phyloP scores from a whole-genome alignment of 148 eudicot genomes.

The Silene uniflora region DNA sequence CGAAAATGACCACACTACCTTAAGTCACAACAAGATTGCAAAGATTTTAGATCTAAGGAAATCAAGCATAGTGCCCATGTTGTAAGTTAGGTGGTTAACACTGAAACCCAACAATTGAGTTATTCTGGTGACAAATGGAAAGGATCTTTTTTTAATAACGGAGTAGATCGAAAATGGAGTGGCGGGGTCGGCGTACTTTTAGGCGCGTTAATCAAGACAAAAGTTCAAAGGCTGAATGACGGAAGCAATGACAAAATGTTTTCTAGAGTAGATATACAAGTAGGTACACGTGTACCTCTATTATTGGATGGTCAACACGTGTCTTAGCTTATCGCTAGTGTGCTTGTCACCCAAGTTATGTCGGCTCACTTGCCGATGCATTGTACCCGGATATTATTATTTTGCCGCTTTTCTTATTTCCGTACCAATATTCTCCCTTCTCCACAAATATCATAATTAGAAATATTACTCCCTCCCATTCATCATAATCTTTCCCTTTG shows the following conservation, averaged over 20 bases:
- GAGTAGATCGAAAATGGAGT: background rate
- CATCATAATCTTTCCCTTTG: too few relatives aligned
- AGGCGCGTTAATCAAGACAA: background rate
- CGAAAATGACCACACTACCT: too few relatives aligned
- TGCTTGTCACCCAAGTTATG: conserved; percentile 37
- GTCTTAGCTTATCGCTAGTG: conserved; percentile 33
- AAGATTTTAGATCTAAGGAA: too few relatives aligned
- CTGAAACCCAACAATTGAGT: too few relatives aligned
- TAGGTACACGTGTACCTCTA: conserved; percentile 6
- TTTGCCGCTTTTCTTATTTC: background rate
- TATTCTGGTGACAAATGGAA: background rate
- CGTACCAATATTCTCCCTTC: background rate
- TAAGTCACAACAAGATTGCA: too few relatives aligned
- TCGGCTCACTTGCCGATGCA: conserved; percentile 27
- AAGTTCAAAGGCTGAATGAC: conserved; percentile 12
- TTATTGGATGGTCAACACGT: conserved; percentile 32
- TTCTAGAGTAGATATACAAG: background rate
- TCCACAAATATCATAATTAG: too few relatives aligned
- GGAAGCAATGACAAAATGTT: conserved; percentile 31
- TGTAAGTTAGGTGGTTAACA: too few relatives aligned
- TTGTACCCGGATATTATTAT: background rate
- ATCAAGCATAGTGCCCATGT: too few relatives aligned
- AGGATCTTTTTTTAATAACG: background rate
- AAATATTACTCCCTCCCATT: too few relatives aligned
- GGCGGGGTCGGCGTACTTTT: background rate